Percentiles rank a stretch among this genome's conserved stretches.
Conservation (phyloP, 306 rosid species). For the Prunus davidiana region DNA sequence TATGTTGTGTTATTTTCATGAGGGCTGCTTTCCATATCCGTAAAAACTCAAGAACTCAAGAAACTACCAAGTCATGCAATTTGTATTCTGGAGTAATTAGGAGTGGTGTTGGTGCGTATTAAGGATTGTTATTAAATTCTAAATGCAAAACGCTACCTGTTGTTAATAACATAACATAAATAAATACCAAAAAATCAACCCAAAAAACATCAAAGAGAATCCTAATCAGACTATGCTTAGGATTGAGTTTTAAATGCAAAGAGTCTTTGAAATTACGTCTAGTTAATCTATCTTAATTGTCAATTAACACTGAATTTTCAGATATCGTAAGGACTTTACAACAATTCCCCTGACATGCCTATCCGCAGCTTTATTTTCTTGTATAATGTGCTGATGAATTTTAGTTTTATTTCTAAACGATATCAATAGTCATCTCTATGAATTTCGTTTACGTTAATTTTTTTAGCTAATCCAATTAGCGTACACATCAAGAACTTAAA, state of each 20-base stretch:
- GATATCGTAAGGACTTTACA: no score
- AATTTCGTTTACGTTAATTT: no score
- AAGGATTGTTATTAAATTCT: neutral
- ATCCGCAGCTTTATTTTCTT: no score
- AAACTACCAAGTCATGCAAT: neutral
- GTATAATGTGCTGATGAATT: no score
- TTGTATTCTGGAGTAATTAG: neutral
- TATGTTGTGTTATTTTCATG: neutral
- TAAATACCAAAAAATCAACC: neutral
- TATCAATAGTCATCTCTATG: no score
- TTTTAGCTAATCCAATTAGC: no score
- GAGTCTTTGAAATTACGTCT: neutral
- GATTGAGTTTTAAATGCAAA: neutral
- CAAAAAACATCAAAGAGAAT: neutral
- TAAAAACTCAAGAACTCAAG: neutral
- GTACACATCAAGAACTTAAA: no score
- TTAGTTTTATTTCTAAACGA: no score
- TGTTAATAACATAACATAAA: neutral
- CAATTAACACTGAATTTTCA: no score
- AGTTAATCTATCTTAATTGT: no score
- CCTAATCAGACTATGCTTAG: neutral
- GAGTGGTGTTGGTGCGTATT: neutral
- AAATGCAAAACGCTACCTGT: neutral
- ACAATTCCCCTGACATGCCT: no score
- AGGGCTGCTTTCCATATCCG: neutral